These are phyloP conservation scores for Paramecium sonneborni DNA, from an alignment of 73 alveolate genomes.

Conservation along the genomic window DNA sequence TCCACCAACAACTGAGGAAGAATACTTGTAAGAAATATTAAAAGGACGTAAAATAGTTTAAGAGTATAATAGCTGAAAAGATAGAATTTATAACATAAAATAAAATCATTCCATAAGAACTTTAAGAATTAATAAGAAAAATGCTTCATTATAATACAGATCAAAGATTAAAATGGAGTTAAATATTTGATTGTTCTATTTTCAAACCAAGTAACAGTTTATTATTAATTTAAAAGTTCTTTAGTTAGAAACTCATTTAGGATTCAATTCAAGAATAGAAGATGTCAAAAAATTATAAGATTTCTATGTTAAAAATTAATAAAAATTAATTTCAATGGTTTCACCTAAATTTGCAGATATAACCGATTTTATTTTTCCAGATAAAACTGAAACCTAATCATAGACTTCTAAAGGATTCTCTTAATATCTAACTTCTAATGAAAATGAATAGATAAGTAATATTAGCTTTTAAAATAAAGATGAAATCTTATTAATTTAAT, in stretches of 20 bases:
- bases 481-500: neutral
- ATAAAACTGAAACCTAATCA: neutral
- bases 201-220: neutral
- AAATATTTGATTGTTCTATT: neutral
- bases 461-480: neutral
- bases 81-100: neutral
- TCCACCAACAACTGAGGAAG: neutral
- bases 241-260: neutral
- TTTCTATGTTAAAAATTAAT: neutral
- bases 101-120: neutral
- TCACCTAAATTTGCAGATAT: neutral
- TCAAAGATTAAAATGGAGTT: neutral
- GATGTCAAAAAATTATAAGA: neutral
- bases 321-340: neutral
- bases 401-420: neutral
- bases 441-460: neutral
- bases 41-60: neutral
- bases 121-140: neutral
- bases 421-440: neutral
- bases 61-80: neutral
- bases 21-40: neutral
- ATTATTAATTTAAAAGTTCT: neutral
- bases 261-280: neutral
- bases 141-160: conserved; percentile 21
- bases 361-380: neutral